Evolutionary conservation across 2,329 filamentous ascomycete genomes (phyloP), one percentile per base, ranked within the genome.

Genomic region (Penicillium brasilianum): DNA sequence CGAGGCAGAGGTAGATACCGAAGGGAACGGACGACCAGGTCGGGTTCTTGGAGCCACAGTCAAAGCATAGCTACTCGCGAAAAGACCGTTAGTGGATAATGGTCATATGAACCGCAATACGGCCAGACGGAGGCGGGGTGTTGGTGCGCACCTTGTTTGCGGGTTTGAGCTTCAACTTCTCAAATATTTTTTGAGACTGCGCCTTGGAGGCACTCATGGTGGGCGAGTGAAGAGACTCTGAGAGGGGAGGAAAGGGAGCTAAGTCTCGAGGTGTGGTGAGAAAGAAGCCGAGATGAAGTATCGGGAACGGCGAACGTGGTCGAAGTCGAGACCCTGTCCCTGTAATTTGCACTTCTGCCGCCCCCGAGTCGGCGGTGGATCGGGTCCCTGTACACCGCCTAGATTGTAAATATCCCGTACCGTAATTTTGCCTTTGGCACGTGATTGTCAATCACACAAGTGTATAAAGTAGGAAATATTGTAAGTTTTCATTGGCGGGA

Each of bases 21-120:
- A 99, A 93, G 11, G 94, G 93, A 34, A 97, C 93, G 7, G 94
- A 98, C 8, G 93, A 96, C 95, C 95, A 99, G 61, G 95, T 98
- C 64, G 95, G 95, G 76, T 97, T 97, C 82, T 98, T 98, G 73
- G 93, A 90, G 76, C 91, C 89, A 80, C 95, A 99, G 82, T 99
- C 95, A 81, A 99, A 99, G 85, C 95, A 99, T 83, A 96, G 87
- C 93, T 96, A 72, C 55, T 60, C 43, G 52, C 58, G 46, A 72
- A 66, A 58, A 39, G 67, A 48, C 64, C 30, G 61, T 67, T 55
- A 65, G 60, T 44, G 61, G 61, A 66, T 59, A 52, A 57, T 62
- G 61, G 59, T 57, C 61, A 62, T 53, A 58, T 55, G 54, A 20
- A 50, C 59, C 59, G 57, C 43, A 59, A 53, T 41, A 55, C 41